Conservation (phyloP, 164 flowering plant species). For the Tetrastigma voinierianum region DNA sequence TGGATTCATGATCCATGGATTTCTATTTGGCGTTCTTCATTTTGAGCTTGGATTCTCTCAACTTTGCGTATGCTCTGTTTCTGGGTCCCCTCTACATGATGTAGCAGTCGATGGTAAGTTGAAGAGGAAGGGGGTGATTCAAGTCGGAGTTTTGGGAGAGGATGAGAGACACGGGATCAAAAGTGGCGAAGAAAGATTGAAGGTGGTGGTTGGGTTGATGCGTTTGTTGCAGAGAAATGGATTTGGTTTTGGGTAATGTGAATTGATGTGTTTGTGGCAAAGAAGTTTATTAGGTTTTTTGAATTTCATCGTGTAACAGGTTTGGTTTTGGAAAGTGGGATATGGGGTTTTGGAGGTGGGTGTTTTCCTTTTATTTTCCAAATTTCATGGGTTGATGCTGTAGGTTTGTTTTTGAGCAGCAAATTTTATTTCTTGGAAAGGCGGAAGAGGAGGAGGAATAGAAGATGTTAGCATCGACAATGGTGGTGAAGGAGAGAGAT, state of each 20-base stretch:
- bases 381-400: not conserved
- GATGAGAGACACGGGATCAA: constrained; percentile 41
- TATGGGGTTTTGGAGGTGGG: too few species aligned
- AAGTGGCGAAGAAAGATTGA: constrained; percentile 29
- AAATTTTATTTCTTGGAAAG: constrained; percentile 25
- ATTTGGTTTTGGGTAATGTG: constrained; percentile 32
- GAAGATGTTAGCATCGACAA: too few species aligned
- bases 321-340: too few species aligned
- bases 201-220: constrained; percentile 16
- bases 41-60: too few species aligned
- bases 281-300: too few species aligned
- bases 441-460: constrained; percentile 21
- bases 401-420: too few species aligned
- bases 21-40: too few species aligned
- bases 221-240: constrained; percentile 19
- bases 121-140: constrained; percentile 13
- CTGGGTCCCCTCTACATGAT: constrained; percentile 50
- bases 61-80: constrained; percentile 57
- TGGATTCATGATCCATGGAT: constrained; percentile 9
- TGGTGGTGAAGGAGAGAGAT: too few species aligned
- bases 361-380: constrained; percentile 1
- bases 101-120: constrained; percentile 22
- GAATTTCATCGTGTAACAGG: too few species aligned
- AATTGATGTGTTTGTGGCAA: constrained; percentile 5
- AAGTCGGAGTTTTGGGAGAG: constrained; percentile 36